Evolutionary conservation across 2,329 filamentous ascomycete genomes (phyloP).

Genomic region (Macroventuria anomochaeta): DNA sequence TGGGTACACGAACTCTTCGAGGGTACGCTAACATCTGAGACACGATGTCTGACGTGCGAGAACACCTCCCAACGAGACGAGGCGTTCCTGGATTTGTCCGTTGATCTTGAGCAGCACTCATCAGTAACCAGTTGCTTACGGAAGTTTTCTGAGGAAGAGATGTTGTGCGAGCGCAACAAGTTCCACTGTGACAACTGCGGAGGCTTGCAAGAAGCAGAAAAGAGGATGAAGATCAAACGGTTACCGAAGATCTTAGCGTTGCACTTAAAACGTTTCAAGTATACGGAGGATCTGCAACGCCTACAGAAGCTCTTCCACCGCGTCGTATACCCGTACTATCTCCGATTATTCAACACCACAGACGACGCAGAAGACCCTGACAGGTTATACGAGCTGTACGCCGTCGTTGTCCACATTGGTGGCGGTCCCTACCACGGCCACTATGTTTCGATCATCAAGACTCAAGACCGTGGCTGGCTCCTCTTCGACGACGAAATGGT

Average conservation of each 20-base stretch:
- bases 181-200: slow-evolving; percentile 98
- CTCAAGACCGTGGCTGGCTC: slow-evolving; percentile 92
- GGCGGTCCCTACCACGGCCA: slow-evolving; percentile 97
- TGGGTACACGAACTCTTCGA: slow-evolving; percentile 99
- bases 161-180: slow-evolving; percentile 96
- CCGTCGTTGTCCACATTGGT: slow-evolving; percentile 95
- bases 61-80: slow-evolving; percentile 94
- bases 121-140: slow-evolving; percentile 94
- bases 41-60: slow-evolving; percentile 94
- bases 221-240: slow-evolving; percentile 98
- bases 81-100: slow-evolving; percentile 92
- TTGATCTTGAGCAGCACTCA: slow-evolving; percentile 92
- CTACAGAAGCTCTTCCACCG: slow-evolving; percentile 96
- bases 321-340: slow-evolving; percentile 95
- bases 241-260: slow-evolving; percentile 89
- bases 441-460: slow-evolving; percentile 98
- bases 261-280: slow-evolving; percentile 97
- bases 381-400: slow-evolving; percentile 93
- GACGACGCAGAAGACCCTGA: slow-evolving; percentile 94
- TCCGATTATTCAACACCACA: slow-evolving; percentile 96
- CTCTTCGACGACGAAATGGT: slow-evolving; percentile 99
- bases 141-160: slow-evolving; percentile 97
- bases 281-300: slow-evolving; percentile 91
- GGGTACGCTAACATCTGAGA: slow-evolving; percentile 92
- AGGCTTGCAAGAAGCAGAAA: slow-evolving; percentile 95